Percentiles rank a stretch among this genome's conserved stretches.
Evolutionary conservation across 805 yeast genomes (phyloP).

Genomic region (Saccharomyces cerevisiae): DNA sequence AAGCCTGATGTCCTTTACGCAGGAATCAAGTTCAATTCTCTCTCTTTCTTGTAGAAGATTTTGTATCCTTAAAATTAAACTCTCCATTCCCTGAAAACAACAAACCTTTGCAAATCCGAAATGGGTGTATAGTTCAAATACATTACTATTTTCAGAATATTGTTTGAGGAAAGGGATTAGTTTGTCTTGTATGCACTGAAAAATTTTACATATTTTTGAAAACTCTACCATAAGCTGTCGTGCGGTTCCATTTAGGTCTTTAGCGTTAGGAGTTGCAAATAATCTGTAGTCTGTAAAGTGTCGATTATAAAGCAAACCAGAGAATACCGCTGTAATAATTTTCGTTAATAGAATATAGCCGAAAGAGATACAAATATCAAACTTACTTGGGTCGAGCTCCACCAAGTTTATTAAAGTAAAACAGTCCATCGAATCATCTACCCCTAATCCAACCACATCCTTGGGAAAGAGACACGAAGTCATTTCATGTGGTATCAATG

Average conservation of each 20-base stretch:
- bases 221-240: too few relatives aligned
- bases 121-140: neutral
- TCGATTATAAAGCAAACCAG: constrained; percentile 3
- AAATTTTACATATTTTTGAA: too few relatives aligned
- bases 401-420: constrained; percentile 1
- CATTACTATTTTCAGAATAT: neutral
- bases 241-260: neutral
- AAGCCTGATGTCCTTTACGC: neutral
- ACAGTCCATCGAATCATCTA: constrained; percentile 9
- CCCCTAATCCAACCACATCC: constrained; percentile 7
- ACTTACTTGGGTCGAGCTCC: neutral
- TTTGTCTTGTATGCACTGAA: neutral
- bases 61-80: neutral
- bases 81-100: neutral
- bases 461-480: constrained; percentile 11
- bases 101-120: neutral
- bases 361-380: neutral
- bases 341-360: constrained; percentile 7
- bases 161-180: neutral
- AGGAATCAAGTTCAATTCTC: neutral
- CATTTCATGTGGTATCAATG: constrained; percentile 2
- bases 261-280: constrained; percentile 1
- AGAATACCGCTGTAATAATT: constrained; percentile 1
- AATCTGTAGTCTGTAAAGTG: constrained; percentile 8
- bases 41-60: neutral